Base-by-base conservation (phyloP, 2,329 filamentous ascomycete species). In the Penicillium sp. region DNA sequence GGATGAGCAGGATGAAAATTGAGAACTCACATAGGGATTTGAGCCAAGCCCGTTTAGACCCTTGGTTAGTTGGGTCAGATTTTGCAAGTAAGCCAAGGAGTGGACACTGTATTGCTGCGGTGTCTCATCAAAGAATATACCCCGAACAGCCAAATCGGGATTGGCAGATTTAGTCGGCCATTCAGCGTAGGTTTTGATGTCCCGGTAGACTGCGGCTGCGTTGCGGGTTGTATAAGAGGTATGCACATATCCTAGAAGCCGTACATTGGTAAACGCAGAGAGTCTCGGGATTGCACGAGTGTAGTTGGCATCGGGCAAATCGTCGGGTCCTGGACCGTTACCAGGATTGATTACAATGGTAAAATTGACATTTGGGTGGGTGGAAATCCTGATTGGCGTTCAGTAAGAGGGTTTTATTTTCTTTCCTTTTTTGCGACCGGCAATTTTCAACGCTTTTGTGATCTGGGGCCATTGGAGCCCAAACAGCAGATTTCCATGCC, bases 51-150 rank as follows among this genome's bases (percentile, higher is more conserved):
- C 71, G 15, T 63, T 47, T 12, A 61, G 62, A 7, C 54, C 56
- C 55, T 68, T 73, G 42, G 75, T 71, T 11, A 71, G 59, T 33
- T 61, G 54, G 5, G 67, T 71, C 33, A 76, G 51, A 11, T 68
- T 66, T 53, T 70, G 58, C 20, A 76, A 63, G 59, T 74, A 77
- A 47, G 59, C 60, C 52, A 69, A 60, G 22, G 67, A 59, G 31
- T 60, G 54, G 49, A 55, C 57, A 57, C 69, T 65, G 61, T 73
- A 77, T 57, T 69, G 51, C 47, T 74, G 68, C 4, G 78, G 78
- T 41, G 74, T 76, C 66, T 81, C 78, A 57, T 80, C 79, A 54
- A 81, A 76, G 64, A 81, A 81, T 60, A 81, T 79, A 49, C 77
- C 78, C 51, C 72, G 71, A 61, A 81, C 68, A 22, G 73, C 67